Conservation (phyloP, 2,329 filamentous ascomycete genomes). For the Phialophora verrucosa region DNA sequence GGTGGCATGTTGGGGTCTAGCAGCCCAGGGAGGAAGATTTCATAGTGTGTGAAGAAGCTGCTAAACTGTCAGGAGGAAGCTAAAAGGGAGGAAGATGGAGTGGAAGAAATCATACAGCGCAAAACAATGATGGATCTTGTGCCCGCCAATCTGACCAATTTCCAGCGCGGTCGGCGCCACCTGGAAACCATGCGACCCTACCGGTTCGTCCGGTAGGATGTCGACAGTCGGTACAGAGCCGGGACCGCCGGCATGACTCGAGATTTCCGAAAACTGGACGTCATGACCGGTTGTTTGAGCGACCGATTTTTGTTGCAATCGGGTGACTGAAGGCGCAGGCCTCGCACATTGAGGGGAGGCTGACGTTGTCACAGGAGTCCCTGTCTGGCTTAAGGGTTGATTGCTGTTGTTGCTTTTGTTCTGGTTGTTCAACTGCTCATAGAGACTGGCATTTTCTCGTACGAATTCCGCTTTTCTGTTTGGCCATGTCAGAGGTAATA, state of each 20-base stretch:
- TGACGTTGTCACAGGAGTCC: background rate
- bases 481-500: constrained; percentile 2
- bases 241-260: constrained; percentile 5
- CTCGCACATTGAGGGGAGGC: background rate
- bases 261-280: constrained; percentile 4
- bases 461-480: constrained; percentile 24
- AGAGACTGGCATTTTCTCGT: constrained; percentile 22
- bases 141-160: constrained; percentile 12
- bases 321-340: background rate
- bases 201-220: background rate
- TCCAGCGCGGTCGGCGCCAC: constrained; percentile 3
- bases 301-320: background rate
- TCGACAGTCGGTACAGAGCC: background rate
- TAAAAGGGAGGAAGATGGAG: background rate
- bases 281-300: background rate
- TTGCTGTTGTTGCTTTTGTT: background rate
- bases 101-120: constrained; percentile 44
- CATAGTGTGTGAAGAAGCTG: constrained; percentile 23
- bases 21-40: constrained; percentile 37
- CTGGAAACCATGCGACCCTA: constrained; percentile 10
- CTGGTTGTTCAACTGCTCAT: constrained; percentile 14
- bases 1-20: constrained; percentile 16
- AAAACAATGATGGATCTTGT: constrained; percentile 23
- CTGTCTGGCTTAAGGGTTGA: background rate
- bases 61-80: background rate